Evolutionary conservation across 306 rosid species (phyloP).

Genomic region (Prosopis cineraria): DNA sequence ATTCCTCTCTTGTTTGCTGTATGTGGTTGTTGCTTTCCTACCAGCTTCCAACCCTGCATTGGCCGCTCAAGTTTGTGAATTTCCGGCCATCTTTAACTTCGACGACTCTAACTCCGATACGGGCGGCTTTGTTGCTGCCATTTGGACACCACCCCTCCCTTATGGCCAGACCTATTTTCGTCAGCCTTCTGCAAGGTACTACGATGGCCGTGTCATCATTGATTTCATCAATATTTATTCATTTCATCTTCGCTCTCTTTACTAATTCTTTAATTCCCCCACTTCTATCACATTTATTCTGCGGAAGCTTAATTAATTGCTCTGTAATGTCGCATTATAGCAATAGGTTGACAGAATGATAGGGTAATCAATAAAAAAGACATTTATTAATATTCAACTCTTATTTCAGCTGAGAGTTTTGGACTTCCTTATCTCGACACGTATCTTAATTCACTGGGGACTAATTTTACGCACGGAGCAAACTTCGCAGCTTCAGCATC

Average conservation of each 20-base stretch:
- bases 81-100: conserved; percentile 6
- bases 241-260: background rate
- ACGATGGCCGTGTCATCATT: conserved; percentile 46
- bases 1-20: background rate
- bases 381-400: background rate
- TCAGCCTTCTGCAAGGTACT: background rate
- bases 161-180: background rate
- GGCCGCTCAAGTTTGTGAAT: background rate
- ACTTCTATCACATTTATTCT: background rate
- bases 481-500: conserved; percentile 47
- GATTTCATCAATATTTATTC: conserved; percentile 42
- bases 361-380: background rate
- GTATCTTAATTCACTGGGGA: background rate
- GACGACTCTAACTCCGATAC: background rate
- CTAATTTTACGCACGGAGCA: conserved; percentile 15
- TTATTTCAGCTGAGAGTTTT: background rate
- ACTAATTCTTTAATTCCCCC: background rate
- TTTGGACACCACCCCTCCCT: background rate
- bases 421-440: background rate
- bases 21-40: background rate
- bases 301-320: background rate
- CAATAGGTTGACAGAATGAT: too few relatives aligned
- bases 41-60: background rate
- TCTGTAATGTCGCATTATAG: background rate
- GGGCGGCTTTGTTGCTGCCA: background rate